phyloP scores from a whole-genome alignment of 345 rosid species.

The Brassica rapa region DNA sequence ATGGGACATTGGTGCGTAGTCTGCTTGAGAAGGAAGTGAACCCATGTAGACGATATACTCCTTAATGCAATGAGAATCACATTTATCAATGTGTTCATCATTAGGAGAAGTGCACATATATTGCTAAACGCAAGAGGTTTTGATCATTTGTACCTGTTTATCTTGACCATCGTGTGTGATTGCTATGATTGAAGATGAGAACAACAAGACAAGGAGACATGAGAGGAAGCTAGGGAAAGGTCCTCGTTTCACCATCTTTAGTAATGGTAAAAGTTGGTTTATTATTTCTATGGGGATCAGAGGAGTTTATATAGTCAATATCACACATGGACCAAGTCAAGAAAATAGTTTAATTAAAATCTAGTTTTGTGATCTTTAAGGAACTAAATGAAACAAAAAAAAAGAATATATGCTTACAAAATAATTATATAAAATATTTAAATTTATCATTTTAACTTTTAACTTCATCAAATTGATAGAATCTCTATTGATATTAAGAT shows the following conservation, averaged over 20 bases:
- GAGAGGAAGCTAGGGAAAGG: conserved; percentile 15
- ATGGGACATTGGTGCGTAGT: conserved; percentile 35
- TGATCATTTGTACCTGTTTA: conserved; percentile 21
- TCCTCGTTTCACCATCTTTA: conserved; percentile 10
- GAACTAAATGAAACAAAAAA: background rate
- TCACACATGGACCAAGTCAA: background rate
- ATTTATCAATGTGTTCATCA: background rate
- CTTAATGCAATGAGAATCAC: background rate
- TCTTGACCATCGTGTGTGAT: conserved; percentile 15
- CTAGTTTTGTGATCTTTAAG: background rate
- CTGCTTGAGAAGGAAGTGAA: conserved; percentile 20
- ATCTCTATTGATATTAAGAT: background rate
- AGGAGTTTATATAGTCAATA: conserved; percentile 2
- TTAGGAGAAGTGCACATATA: background rate
- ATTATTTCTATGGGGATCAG: background rate
- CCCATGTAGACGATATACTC: conserved; percentile 39
- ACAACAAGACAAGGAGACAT: conserved; percentile 8
- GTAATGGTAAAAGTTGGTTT: conserved; percentile 5
- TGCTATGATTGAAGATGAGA: conserved; percentile 4
- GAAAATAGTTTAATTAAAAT: background rate
- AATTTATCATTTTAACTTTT: background rate
- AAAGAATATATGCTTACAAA: background rate
- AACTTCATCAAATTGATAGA: background rate
- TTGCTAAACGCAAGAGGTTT: background rate
- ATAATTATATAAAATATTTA: background rate